Percentiles rank a stretch among this genome's conserved stretches.
Conservation (phyloP, 192 early-diverging fungal genomes). For the Podila horticola region DNA sequence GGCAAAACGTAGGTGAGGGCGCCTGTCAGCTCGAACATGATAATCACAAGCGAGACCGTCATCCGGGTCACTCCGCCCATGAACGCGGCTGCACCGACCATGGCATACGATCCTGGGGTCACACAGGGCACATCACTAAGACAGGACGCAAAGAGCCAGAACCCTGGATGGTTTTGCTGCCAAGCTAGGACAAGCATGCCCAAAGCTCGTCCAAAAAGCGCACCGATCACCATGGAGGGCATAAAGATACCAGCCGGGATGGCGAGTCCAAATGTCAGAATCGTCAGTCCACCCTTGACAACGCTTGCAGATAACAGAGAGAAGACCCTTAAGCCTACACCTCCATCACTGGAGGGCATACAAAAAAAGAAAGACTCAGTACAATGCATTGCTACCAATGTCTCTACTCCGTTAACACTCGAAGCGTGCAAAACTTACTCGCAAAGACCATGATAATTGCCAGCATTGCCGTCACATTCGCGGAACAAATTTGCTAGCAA, state of each 20-base stretch:
- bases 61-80: slow-evolving; percentile 90
- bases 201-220: slow-evolving; percentile 90
- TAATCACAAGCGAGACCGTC: slow-evolving; percentile 92
- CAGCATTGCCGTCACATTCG: slow-evolving; percentile 75
- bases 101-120: slow-evolving; percentile 87
- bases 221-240: slow-evolving; percentile 90
- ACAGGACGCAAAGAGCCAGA: slow-evolving; percentile 73
- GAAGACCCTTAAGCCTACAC: slow-evolving; percentile 54
- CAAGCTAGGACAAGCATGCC: slow-evolving; percentile 86
- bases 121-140: slow-evolving; percentile 83
- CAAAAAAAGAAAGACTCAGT: neutral
- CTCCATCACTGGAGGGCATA: slow-evolving; percentile 34
- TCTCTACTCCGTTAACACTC: too few species aligned
- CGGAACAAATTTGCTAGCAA: slow-evolving; percentile 89
- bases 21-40: slow-evolving; percentile 99
- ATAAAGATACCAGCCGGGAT: slow-evolving; percentile 88
- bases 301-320: slow-evolving; percentile 69
- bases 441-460: slow-evolving; percentile 63
- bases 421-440: slow-evolving; percentile 51
- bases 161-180: slow-evolving; percentile 69
- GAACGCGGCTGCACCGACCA: slow-evolving; percentile 85
- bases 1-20: slow-evolving; percentile 95
- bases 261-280: slow-evolving; percentile 76
- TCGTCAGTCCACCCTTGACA: slow-evolving; percentile 71
- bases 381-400: neutral